Evolutionary conservation across 1,139 yeast genomes (phyloP).

Genomic region (Kazachstania sp.): DNA sequence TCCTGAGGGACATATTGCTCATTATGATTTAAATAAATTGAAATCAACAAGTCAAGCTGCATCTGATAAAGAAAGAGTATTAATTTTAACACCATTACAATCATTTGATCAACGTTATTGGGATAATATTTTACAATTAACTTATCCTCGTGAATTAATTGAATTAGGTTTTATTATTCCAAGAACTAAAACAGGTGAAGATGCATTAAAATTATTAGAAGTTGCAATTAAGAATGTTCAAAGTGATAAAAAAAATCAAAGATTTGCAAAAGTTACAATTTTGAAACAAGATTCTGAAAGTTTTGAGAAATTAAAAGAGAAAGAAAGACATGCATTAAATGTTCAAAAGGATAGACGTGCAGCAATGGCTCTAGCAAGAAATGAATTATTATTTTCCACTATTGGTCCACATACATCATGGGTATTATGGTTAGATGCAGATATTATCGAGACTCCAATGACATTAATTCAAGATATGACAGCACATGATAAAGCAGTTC

Average conservation of each 20-base stretch:
- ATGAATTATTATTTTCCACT: constrained; percentile 83
- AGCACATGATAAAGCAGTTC: constrained; percentile 73
- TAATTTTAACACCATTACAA: constrained; percentile 83
- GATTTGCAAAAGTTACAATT: constrained; percentile 74
- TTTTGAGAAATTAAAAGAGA: constrained; percentile 58
- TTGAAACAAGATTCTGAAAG: constrained; percentile 85
- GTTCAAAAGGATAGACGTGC: constrained; percentile 88
- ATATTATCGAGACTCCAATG: constrained; percentile 79
- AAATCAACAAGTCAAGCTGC: constrained; percentile 63
- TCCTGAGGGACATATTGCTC: constrained; percentile 72
- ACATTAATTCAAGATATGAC: constrained; percentile 81
- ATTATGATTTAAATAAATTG: constrained; percentile 72
- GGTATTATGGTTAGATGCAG: constrained; percentile 95
- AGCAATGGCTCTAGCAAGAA: constrained; percentile 89
- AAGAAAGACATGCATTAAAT: constrained; percentile 64
- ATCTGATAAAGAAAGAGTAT: constrained; percentile 68
- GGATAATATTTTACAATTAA: constrained; percentile 64
- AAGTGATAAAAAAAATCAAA: constrained; percentile 44
- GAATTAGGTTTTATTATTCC: constrained; percentile 92
- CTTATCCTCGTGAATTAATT: constrained; percentile 75
- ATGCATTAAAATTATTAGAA: constrained; percentile 62
- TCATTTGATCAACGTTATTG: constrained; percentile 78
- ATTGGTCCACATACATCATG: constrained; percentile 84
- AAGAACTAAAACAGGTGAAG: constrained; percentile 68
- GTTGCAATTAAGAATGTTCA: constrained; percentile 64